Evolutionary conservation across 768 basidiomycete genomes (phyloP), one percentile per base, ranked within the genome.

Genomic region (Pisolithus marmoratus): DNA sequence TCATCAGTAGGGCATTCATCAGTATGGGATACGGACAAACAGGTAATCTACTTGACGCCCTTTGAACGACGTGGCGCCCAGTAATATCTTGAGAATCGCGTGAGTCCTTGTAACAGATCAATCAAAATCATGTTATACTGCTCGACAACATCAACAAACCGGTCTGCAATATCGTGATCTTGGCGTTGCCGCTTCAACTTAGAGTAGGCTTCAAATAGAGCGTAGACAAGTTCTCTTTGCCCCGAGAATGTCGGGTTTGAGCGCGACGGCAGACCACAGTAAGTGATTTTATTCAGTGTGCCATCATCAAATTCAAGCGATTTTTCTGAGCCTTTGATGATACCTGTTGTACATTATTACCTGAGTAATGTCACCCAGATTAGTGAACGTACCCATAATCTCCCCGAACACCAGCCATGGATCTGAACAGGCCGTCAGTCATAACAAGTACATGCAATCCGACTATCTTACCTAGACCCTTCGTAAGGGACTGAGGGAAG

Each of bases 281-380:
- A 88, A 0, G 69, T 58, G 1, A 62, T 54, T 34, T 65, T 63
- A 46, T 77, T 72, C 4, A 87, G 68, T 60, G 67, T 74, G 2
- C 76, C 65, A 2, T 62, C 56, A 2, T 59, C 60, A 48, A 58
- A 66, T 0, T 50, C 50, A 8, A 81, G 50, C 0, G 83, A 70
- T 44, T 68, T 66, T 60, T 87, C 84, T 0, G 85, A 85, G n/a
- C 87, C 86, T 58, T 80, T 77, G 54, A 89, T 82, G 6, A 84
- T 78, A 29, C 85, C 85, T 62, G 19, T 23, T 20, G 38, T 44
- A 44, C 8, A 41, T 26, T 38, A 12, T 36, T 40, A 8, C 48
- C 7, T 6, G 6, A 8, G 7, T 50, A 8, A 5, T 11, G 22
- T 24, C 17, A 48, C 8, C n/a, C 29, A 20, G 26, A 15, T 8